Conservation (phyloP, 148 eudicot genomes). For the Polygonum aviculare region DNA sequence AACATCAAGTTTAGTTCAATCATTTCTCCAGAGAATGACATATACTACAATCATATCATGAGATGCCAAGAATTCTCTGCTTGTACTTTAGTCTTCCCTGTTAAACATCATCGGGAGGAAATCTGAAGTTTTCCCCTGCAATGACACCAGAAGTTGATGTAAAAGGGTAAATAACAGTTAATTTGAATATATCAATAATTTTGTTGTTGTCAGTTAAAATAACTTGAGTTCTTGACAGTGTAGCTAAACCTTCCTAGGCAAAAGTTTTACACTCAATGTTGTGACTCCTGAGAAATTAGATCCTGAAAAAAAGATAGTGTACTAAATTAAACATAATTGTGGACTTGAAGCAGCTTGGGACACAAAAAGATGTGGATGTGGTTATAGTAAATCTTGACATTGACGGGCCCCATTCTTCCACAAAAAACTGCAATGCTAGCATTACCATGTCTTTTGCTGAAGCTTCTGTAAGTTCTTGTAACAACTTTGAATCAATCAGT, state of each 20-base stretch:
- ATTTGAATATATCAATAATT: background rate
- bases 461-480: background rate
- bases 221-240: background rate
- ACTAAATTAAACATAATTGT: background rate
- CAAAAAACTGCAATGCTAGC: constrained; percentile 44
- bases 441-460: constrained; percentile 22
- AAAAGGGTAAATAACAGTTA: background rate
- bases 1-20: background rate
- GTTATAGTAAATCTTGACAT: constrained; percentile 82
- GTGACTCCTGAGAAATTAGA: background rate
- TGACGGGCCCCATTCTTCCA: constrained; percentile 72
- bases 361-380: constrained; percentile 47
- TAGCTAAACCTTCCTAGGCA: background rate
- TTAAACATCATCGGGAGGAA: background rate
- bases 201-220: background rate
- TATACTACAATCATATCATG: background rate
- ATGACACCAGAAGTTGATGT: background rate
- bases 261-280: background rate
- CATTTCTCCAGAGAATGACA: background rate
- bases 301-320: background rate
- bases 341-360: constrained; percentile 50
- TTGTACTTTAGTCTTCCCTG: background rate
- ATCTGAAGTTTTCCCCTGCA: background rate
- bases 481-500: too few relatives aligned
- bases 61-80: background rate